Percentiles rank a stretch among this genome's conserved stretches.
These are phyloP conservation scores for Lipomyces orientalis DNA, from an alignment of 805 yeast genomes.

Conservation along the genomic window DNA sequence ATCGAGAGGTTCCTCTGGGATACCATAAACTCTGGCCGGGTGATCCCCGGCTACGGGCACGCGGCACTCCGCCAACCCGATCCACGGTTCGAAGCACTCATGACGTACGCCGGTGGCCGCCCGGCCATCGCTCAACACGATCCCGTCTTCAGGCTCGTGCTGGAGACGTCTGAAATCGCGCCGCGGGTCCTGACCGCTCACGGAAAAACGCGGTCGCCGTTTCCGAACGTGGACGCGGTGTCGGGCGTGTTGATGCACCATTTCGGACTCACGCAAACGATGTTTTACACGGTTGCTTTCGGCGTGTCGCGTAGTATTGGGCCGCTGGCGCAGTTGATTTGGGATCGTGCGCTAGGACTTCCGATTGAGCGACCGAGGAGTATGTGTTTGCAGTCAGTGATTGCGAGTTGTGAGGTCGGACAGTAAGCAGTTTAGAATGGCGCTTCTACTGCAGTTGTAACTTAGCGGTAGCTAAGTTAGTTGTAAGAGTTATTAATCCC, in stretches of 20 bases:
- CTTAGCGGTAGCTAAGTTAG: too few species aligned
- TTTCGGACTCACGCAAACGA: conserved; percentile 75
- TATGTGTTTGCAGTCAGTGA: conserved; percentile 5
- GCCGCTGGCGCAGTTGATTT: conserved; percentile 75
- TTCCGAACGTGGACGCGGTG: conserved; percentile 82
- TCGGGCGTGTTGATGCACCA: conserved; percentile 80
- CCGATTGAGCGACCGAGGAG: conserved; percentile 82
- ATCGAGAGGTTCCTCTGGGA: conserved; percentile 75
- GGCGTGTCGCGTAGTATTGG: conserved; percentile 85
- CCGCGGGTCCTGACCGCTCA: conserved; percentile 76
- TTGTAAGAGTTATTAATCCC: too few species aligned
- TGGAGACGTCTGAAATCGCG: conserved; percentile 68
- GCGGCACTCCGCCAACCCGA: conserved; percentile 84
- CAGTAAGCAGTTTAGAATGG: neutral
- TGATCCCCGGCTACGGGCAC: conserved; percentile 88
- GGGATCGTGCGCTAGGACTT: conserved; percentile 77
- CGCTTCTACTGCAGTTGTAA: too few species aligned
- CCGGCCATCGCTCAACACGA: conserved; percentile 60
- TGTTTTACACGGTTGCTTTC: conserved; percentile 79
- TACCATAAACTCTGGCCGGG: conserved; percentile 72
- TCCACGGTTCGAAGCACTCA: conserved; percentile 78
- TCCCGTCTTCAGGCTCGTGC: conserved; percentile 68
- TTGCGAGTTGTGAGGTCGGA: neutral
- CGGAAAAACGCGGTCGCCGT: conserved; percentile 86
- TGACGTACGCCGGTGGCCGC: conserved; percentile 64